Conservation (phyloP, 495 filamentous ascomycete genomes). For the Penicillium coprophilum region DNA sequence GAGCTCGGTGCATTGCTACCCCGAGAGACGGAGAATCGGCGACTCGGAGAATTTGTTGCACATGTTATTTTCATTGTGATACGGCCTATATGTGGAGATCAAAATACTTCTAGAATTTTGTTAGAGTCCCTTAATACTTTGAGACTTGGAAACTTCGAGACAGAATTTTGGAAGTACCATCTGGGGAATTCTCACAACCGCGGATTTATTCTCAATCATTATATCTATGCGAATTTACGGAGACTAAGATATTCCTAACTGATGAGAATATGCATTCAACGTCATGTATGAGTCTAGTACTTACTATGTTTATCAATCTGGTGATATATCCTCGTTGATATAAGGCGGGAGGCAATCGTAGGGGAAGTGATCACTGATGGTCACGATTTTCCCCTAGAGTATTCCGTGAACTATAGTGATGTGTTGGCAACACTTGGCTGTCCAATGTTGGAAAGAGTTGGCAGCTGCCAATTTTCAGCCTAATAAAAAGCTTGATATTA, state of each 20-base stretch:
- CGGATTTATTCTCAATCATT: neutral
- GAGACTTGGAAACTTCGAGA: too few species aligned
- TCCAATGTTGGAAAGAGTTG: neutral
- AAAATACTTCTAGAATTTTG: neutral
- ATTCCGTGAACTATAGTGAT: neutral
- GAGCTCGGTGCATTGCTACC: constrained; percentile 37
- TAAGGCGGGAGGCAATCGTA: neutral
- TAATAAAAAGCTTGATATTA: neutral
- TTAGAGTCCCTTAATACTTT: neutral
- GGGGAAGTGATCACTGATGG: too few species aligned
- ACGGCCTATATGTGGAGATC: neutral
- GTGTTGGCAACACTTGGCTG: neutral
- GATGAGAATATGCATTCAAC: neutral
- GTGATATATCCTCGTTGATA: neutral
- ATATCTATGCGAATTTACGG: neutral
- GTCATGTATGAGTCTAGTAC: neutral
- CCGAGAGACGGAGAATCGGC: constrained; percentile 25
- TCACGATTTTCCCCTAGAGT: neutral
- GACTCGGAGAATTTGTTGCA: constrained; percentile 6
- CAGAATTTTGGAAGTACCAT: neutral
- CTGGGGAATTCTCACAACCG: neutral
- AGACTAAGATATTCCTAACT: neutral
- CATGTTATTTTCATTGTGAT: neutral
- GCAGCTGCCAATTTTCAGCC: neutral
- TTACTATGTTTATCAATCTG: neutral